Evolutionary conservation across 306 rosid species (phyloP).

Genomic region (Acacia crassicarpa): DNA sequence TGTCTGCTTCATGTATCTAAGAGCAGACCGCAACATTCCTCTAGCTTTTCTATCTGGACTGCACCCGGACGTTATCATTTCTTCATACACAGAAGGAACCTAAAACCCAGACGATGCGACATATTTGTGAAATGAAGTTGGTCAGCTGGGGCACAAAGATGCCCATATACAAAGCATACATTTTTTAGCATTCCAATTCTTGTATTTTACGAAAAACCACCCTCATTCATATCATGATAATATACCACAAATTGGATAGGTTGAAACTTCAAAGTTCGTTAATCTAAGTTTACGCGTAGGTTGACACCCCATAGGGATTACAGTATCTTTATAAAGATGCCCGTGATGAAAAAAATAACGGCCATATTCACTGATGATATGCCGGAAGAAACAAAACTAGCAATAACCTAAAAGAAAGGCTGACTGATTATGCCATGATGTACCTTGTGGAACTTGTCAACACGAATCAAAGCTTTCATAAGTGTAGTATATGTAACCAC

Average conservation of each 20-base stretch:
- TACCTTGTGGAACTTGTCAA: constrained; percentile 60
- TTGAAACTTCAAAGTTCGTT: background rate
- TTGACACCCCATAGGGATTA: background rate
- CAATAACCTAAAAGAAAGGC: background rate
- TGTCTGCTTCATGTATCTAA: constrained; percentile 78
- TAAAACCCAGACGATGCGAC: constrained; percentile 49
- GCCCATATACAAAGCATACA: background rate
- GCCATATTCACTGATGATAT: background rate
- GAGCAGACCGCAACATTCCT: constrained; percentile 92
- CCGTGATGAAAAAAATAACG: background rate
- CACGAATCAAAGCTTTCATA: constrained; percentile 74
- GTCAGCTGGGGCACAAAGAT: constrained; percentile 12
- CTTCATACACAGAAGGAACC: constrained; percentile 95
- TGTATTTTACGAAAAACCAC: constrained; percentile 11
- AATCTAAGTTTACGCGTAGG: background rate
- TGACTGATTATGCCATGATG: background rate
- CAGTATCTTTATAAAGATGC: background rate
- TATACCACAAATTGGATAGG: background rate
- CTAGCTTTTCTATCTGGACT: constrained; percentile 91
- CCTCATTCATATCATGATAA: constrained; percentile 12
- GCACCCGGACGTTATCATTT: constrained; percentile 81
- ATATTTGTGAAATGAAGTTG: constrained; percentile 19
- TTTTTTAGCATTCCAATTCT: constrained; percentile 5
- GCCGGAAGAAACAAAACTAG: background rate
- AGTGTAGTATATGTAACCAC: constrained; percentile 72